Conservation (phyloP, 1,139 yeast genomes). For the Yamadazyma diospyri region DNA sequence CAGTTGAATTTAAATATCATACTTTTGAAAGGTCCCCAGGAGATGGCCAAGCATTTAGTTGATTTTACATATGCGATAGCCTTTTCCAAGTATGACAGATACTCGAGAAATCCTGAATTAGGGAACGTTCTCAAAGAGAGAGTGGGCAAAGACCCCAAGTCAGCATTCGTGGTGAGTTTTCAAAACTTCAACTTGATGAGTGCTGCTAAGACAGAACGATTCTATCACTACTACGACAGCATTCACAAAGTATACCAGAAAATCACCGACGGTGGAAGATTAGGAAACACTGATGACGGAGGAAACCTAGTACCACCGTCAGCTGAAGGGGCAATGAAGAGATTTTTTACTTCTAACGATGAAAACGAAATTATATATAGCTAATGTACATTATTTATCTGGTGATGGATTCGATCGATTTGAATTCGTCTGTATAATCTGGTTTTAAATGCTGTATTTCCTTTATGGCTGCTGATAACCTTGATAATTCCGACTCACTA, state of each 20-base stretch:
- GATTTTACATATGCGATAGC: slow-evolving; percentile 58
- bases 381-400: slow-evolving; percentile 5
- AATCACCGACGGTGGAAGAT: slow-evolving; percentile 19
- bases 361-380: slow-evolving; percentile 38
- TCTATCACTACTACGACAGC: slow-evolving; percentile 33
- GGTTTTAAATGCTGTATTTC: slow-evolving; percentile 44
- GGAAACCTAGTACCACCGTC: slow-evolving; percentile 28
- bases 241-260: slow-evolving; percentile 34
- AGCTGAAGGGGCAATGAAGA: slow-evolving; percentile 42
- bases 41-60: slow-evolving; percentile 51
- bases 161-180: slow-evolving; percentile 47
- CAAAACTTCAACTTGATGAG: slow-evolving; percentile 59
- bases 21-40: slow-evolving; percentile 43
- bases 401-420: slow-evolving; percentile 3
- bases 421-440: slow-evolving; percentile 49
- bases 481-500: slow-evolving; percentile 40
- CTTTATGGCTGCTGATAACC: slow-evolving; percentile 38
- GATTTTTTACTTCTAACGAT: slow-evolving; percentile 47
- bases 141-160: slow-evolving; percentile 48
- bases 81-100: slow-evolving; percentile 50
- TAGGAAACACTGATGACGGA: slow-evolving; percentile 30
- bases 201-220: slow-evolving; percentile 34
- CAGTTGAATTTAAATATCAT: slow-evolving; percentile 42
- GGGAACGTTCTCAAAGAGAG: slow-evolving; percentile 53
- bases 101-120: slow-evolving; percentile 49